Evolutionary conservation across 2,329 filamentous ascomycete genomes (phyloP).

Genomic region (Aspergillus costaricaensis): DNA sequence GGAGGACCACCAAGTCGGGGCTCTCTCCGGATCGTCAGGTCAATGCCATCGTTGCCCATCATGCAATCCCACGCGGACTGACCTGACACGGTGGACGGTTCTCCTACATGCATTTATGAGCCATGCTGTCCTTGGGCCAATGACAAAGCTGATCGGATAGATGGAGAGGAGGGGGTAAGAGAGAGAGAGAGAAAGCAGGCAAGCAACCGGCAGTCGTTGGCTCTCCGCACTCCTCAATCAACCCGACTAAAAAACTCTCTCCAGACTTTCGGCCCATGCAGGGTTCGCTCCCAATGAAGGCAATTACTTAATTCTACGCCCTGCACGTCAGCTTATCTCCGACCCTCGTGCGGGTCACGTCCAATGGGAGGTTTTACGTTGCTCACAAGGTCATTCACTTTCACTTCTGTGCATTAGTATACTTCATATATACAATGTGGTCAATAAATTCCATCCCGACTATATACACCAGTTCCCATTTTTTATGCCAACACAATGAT

Average conservation of each 20-base stretch:
- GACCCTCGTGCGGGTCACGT: background rate
- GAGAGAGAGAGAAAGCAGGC: background rate
- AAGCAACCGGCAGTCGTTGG: too few species aligned
- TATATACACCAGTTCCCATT: background rate
- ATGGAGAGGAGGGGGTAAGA: background rate
- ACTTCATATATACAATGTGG: background rate
- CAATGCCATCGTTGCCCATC: background rate
- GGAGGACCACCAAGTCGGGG: background rate
- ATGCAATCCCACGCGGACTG: too few species aligned
- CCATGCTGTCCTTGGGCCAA: background rate
- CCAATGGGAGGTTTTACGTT: background rate
- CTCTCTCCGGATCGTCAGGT: slow-evolving; percentile 13
- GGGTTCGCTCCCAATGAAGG: background rate
- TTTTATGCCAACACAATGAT: background rate
- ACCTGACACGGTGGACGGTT: too few species aligned
- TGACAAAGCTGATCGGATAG: background rate
- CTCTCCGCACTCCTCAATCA: too few species aligned
- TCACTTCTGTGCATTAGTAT: background rate
- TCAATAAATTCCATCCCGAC: background rate
- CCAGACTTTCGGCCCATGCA: background rate
- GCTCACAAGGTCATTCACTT: background rate
- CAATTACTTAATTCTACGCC: background rate
- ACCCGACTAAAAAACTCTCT: background rate
- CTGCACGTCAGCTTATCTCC: background rate
- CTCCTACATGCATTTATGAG: background rate